Base-by-base conservation (phyloP, 2,329 filamentous ascomycete species). In the Exophiala sideris region DNA sequence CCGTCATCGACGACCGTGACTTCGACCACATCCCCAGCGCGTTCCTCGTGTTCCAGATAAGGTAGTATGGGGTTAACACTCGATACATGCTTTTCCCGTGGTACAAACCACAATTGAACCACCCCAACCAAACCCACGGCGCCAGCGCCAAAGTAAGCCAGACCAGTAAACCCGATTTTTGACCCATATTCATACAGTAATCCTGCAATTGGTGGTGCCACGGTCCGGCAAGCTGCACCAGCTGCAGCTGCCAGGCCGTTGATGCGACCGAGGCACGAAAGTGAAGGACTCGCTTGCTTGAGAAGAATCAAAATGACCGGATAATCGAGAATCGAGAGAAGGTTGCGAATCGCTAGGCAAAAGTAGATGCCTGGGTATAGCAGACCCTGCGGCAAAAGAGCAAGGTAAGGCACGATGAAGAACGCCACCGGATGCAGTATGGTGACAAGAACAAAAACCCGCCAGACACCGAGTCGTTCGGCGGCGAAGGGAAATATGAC, bases 161-260 rank as follows among this genome's bases (percentile, higher is more conserved):
- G 67, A n/a, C 80, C 80, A 2, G 81, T 84, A 56, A 81, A 82
- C 8, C 77, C 73, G 21, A 82, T 71, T 20, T 78, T 70, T 32
- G 77, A 79, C 3, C 84, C 84, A 2, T 81, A 65, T 12, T 82
- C 81, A 62, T 89, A 89, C 3, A 89, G 74, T 32, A 84, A 76
- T 2, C 86, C 86, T 2, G 84, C 83, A 24, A 89, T 70, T 0
- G 86, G 86, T 18, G 85, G 86, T 1, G 85, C 84, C 36, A 89
- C 66, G 0, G 84, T 88, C n/a, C 86, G 78, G 54, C 84, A 85
- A 3, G 83, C 80, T 16, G 86, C 87, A n/a, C 85, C 86, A 1
- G 82, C 85, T 2, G 83, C 86, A 56, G 87, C 87, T 45, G 86
- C 85, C 7, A 89, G 71, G 0, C 86, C 86, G 59, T 89, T 89